Base-by-base conservation (phyloP, 208 protist species). In the Trypanosoma platydactyli region DNA sequence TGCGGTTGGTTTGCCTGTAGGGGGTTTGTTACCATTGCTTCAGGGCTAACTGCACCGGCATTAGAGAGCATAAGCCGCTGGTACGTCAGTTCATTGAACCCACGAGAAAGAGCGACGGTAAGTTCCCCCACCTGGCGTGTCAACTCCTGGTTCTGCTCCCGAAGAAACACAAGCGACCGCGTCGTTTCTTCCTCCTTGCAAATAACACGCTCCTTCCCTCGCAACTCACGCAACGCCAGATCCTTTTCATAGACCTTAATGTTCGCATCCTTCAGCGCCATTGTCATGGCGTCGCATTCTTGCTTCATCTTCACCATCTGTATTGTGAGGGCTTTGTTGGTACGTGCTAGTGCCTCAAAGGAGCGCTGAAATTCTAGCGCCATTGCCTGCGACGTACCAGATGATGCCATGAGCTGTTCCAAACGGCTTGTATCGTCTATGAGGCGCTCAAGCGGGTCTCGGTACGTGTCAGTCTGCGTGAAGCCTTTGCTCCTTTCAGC, bases 81-180 rank as follows among this genome's bases (percentile, higher is more conserved):
- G 35, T 63, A 69, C 11, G 69, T 20, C 41, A 68, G 27, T 44
- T 74, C 69, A 30, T 68, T 59, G 48, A 74, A 67, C 7, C 69
- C 69, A 25, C 69, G 57, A 3, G 69, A 41, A 5, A 74, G 69
- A 16, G 33, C 42, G 1, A 74, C 52, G n/a, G 49, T 56, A 29
- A 74, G 56, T 27, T 74, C 69, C 3, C 69, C 61, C 0, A 68
- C 55, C 67, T 74, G 69, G 24, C 54, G 59, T 0, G 62, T n/a
- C 24, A 74, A 46, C 51, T 74, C 61, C 25, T 48, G 69, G 67
- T 74, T 68, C 46, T 74, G 69, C 40, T 74, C 69, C 18, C 69
- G 58, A 1, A 74, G 35, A 44, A 68, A 60, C 2, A 22, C n/a
- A 15, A 74, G 24, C 16, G 69, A 69, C 22, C 41, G 25, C 3